Percentiles rank a stretch among this genome's conserved stretches.
These are phyloP conservation scores for Emmonsia crescens DNA, from an alignment of 2,329 filamentous ascomycete species.

Conservation along the genomic window DNA sequence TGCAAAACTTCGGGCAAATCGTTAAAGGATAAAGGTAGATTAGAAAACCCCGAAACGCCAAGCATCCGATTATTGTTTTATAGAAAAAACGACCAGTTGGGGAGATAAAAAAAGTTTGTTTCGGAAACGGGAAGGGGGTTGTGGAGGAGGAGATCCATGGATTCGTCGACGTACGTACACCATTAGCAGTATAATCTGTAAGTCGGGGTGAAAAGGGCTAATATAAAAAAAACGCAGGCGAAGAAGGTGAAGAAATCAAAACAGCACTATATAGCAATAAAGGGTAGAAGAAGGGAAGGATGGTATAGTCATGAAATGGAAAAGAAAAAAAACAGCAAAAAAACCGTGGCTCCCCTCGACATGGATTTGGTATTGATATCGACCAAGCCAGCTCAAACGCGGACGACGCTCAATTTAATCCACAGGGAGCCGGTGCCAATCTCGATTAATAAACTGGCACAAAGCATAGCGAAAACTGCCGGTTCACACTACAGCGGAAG, in stretches of 20 bases:
- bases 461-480: neutral
- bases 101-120: neutral
- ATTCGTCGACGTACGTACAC: neutral
- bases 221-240: neutral
- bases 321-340: neutral
- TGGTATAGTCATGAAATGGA: neutral
- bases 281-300: neutral
- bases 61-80: neutral
- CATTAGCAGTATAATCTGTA: neutral
- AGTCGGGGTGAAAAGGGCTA: neutral
- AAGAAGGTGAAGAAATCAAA: neutral
- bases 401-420: neutral
- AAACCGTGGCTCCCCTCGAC: neutral
- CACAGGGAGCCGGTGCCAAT: neutral
- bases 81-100: neutral
- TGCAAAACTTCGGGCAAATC: neutral
- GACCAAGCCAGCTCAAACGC: neutral
- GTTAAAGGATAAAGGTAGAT: neutral
- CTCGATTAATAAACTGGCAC: neutral
- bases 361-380: neutral
- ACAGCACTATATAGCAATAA: neutral
- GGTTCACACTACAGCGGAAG: too few relatives aligned
- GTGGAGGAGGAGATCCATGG: neutral
- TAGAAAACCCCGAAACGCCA: neutral
- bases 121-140: neutral